Evolutionary conservation across 2,329 filamentous ascomycete genomes (phyloP).

Genomic region (Botrytis cinerea): DNA sequence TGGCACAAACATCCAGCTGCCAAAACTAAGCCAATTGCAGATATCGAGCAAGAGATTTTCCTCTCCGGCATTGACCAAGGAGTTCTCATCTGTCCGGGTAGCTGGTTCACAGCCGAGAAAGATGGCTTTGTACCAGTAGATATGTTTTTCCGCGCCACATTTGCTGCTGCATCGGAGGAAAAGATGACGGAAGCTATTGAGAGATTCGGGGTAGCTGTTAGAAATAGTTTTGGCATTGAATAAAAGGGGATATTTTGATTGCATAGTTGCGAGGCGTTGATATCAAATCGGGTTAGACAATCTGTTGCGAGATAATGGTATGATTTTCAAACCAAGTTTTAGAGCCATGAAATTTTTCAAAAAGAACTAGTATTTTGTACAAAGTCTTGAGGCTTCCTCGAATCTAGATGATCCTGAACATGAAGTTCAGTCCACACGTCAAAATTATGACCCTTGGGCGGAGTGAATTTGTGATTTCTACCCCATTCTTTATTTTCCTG

Average conservation of each 20-base stretch:
- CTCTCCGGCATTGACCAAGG: constrained; percentile 71
- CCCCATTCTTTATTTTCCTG: neutral
- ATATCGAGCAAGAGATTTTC: constrained; percentile 87
- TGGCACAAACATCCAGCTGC: constrained; percentile 65
- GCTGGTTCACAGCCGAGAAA: constrained; percentile 84
- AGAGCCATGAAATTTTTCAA: neutral
- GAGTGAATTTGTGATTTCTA: neutral
- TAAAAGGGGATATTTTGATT: neutral
- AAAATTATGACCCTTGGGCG: neutral
- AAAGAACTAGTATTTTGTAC: neutral
- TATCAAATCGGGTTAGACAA: constrained; percentile 12
- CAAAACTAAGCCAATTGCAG: constrained; percentile 54
- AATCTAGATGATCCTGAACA: neutral
- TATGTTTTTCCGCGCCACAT: constrained; percentile 84
- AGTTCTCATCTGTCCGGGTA: constrained; percentile 80
- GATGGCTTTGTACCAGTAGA: constrained; percentile 51
- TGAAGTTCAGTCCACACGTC: neutral
- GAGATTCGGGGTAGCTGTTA: constrained; percentile 74
- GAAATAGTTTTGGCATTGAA: constrained; percentile 54
- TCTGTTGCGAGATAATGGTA: constrained; percentile 7
- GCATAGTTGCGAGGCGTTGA: constrained; percentile 18
- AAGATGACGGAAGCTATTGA: constrained; percentile 72
- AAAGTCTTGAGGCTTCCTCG: neutral
- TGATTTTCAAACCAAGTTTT: neutral
- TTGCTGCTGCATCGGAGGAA: constrained; percentile 73